Conservation (phyloP, 2,329 filamentous ascomycete species). For the Lojkania enalia region DNA sequence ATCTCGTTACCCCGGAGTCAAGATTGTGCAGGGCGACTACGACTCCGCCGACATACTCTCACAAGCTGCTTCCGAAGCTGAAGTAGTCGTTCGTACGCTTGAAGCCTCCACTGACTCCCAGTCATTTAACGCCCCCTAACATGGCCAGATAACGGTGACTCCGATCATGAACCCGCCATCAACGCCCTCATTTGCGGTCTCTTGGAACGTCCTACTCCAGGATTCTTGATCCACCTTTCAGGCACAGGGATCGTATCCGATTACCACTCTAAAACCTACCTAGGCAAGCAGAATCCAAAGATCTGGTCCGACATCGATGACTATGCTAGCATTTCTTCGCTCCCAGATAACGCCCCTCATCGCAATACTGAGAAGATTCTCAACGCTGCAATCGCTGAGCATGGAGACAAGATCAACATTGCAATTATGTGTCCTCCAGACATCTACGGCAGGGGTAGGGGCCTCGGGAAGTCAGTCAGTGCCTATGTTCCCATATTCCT, state of each 20-base stretch:
- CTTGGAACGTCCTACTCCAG: constrained; percentile 46
- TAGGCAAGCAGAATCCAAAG: constrained; percentile 37
- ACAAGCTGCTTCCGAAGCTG: constrained; percentile 50
- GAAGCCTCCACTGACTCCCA: background rate
- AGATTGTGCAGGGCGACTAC: constrained; percentile 54
- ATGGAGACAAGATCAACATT: constrained; percentile 45
- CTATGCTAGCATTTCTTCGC: constrained; percentile 55
- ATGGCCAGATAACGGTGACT: constrained; percentile 38
- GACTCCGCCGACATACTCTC: constrained; percentile 51
- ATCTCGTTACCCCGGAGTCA: constrained; percentile 46
- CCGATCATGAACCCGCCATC: constrained; percentile 34
- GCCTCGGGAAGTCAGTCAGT: constrained; percentile 53
- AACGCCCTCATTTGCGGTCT: constrained; percentile 57
- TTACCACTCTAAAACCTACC: constrained; percentile 40
- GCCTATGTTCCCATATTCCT: constrained; percentile 47
- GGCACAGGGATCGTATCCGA: constrained; percentile 59
- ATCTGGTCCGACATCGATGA: constrained; percentile 62
- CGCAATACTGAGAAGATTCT: constrained; percentile 71
- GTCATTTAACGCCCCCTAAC: constrained; percentile 40
- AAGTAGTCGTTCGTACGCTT: constrained; percentile 52
- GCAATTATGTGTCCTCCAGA: constrained; percentile 65
- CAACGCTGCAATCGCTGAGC: constrained; percentile 49
- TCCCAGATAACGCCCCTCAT: constrained; percentile 63
- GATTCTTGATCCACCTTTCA: constrained; percentile 57
- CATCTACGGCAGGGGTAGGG: constrained; percentile 63